Percentiles rank a stretch among this genome's conserved stretches.
These are phyloP conservation scores for Debaryomyces psychrophilus DNA, from an alignment of 1,139 yeast genomes.

Conservation along the genomic window DNA sequence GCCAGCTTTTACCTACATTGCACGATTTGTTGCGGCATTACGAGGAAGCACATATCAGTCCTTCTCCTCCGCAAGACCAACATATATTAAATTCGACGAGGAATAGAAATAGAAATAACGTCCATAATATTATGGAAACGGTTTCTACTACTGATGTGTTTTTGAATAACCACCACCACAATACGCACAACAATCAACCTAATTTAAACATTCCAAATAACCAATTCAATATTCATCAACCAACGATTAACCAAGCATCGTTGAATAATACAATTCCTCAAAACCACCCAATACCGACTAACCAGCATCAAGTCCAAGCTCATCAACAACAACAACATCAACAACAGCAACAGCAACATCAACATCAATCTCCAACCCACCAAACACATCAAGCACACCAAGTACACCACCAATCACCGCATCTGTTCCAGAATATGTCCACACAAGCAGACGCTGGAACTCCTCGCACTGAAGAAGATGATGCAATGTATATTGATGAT, in stretches of 20 bases:
- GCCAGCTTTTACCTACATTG: conserved; percentile 84
- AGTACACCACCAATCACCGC: conserved; percentile 21
- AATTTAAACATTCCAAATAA: conserved; percentile 20
- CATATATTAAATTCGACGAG: conserved; percentile 39
- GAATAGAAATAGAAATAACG: conserved; percentile 42
- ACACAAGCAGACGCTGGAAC: conserved; percentile 21
- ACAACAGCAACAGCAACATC: conserved; percentile 20
- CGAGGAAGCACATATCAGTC: conserved; percentile 92
- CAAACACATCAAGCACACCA: conserved; percentile 20
- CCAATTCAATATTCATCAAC: conserved; percentile 29
- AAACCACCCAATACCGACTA: conserved; percentile 15
- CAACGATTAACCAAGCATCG: conserved; percentile 22
- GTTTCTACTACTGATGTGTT: conserved; percentile 91
- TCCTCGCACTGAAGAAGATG: conserved; percentile 44
- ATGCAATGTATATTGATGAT: conserved; percentile 76
- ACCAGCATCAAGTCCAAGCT: conserved; percentile 21
- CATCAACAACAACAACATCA: conserved; percentile 21
- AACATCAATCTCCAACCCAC: conserved; percentile 12
- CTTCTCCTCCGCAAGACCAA: conserved; percentile 55
- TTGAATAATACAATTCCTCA: conserved; percentile 11
- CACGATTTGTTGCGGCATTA: conserved; percentile 93
- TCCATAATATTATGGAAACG: conserved; percentile 63
- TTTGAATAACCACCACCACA: conserved; percentile 42
- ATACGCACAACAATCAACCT: conserved; percentile 19
- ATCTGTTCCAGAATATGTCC: conserved; percentile 21